Base-by-base conservation (phyloP, 352 stramenopile species). In the Globisporangium carolinianum region DNA sequence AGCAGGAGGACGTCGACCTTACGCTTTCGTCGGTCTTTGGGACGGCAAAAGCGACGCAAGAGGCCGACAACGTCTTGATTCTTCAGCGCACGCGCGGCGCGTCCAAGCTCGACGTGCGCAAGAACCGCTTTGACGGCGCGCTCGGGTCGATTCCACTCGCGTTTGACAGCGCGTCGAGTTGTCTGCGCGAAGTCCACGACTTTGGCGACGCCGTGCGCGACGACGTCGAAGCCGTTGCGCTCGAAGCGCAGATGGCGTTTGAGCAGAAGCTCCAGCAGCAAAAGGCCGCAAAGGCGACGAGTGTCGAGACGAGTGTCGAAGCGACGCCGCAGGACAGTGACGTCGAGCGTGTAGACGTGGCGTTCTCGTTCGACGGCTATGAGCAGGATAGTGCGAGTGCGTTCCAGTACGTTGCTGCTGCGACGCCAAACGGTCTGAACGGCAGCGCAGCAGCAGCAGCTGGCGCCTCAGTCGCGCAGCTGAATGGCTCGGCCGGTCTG, bases 11-110 rank as follows among this genome's bases (percentile, higher is more conserved):
- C 39, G 58, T 82, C 12, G 76, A 90, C 43, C 73, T 98, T 50
- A 97, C 85, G 42, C 93, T 99, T 36, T 95, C 83, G 17, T 98
- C 91, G 5, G 94, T 99, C 52, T 99, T 98, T 62, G 97, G 97
- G 51, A 98, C 94, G 18, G 97, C 96, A 42, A 99, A 99, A 69
- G 97, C 96, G 9, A 99, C 97, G 2, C 97, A 99, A 77, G 97
- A 99, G 78, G 97, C 97, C 9, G 97, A 99, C 71, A 99, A 98
- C 51, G 97, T 99, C 17, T 68, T 99, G n/a, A 99, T 99, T 55
- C 67, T 99, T 46, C 97, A 99, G 75, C 80, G 82, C 53, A 89
- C 78, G 12, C 66, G 71, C 17, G 87, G 81, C 8, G 61, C 89
- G 17, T 98, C 97, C 65, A 98, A 94, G 61, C 60, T 99, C 9